Conservation (phyloP, 2,329 filamentous ascomycete species). For the Xylariomycetidae sp. region DNA sequence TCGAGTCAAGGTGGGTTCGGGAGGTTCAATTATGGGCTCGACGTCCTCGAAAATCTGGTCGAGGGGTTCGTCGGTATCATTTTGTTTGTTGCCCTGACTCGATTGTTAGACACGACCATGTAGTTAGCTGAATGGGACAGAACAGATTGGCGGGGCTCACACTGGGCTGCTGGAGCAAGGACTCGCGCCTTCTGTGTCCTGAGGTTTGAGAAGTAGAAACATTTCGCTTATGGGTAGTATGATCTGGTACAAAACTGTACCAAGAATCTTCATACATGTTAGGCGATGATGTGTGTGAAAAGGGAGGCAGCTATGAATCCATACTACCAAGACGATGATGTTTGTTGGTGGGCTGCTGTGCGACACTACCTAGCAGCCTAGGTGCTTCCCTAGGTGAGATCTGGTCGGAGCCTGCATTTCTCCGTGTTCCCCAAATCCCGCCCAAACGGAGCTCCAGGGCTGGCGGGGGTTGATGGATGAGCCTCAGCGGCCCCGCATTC, state of each 20-base stretch:
- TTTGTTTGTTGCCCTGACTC: conserved; percentile 48
- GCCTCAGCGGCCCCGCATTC: too few species aligned
- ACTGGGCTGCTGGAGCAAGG: conserved; percentile 63
- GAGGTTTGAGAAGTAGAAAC: conserved; percentile 37
- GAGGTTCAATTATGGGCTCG: conserved; percentile 53
- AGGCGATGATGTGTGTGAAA: too few species aligned
- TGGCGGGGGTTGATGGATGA: too few species aligned
- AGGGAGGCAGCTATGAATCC: too few species aligned
- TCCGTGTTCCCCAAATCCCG: too few species aligned
- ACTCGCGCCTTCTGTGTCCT: conserved; percentile 63
- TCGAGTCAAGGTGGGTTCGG: conserved; percentile 59
- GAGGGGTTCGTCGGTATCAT: conserved; percentile 51
- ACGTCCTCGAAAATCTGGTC: conserved; percentile 54
- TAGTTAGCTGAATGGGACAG: conserved; percentile 10
- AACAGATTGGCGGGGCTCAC: conserved; percentile 37
- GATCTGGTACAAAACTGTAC: conserved; percentile 71
- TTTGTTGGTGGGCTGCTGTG: too few species aligned
- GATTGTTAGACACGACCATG: conserved; percentile 9
- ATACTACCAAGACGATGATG: too few species aligned
- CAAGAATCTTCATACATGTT: conserved; percentile 87
- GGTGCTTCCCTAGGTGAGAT: too few species aligned
- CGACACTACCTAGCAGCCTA: too few species aligned
- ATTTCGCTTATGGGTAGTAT: conserved; percentile 47
- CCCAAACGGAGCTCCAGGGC: too few species aligned
- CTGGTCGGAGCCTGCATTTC: too few species aligned